phyloP scores from a whole-genome alignment of 2,329 filamentous ascomycete species.

The Neodidymelliopsis sp. region DNA sequence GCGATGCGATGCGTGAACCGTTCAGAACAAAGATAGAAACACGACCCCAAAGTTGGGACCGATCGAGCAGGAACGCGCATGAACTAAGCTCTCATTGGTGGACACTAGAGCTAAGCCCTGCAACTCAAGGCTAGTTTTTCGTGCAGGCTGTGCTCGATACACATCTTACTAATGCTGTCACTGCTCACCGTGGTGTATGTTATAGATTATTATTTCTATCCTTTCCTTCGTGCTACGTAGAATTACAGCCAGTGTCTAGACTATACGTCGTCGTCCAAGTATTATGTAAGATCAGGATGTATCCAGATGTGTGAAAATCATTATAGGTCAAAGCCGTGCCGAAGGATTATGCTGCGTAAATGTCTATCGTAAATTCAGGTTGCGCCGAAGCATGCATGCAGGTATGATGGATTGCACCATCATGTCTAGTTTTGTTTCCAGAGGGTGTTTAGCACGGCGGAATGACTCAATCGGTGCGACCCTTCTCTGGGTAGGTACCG shows the following conservation, averaged over 20 bases:
- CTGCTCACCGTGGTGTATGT: not conserved
- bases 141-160: conserved; percentile 12
- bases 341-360: conserved; percentile 11
- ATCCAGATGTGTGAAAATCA: conserved; percentile 10
- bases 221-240: conserved; percentile 1
- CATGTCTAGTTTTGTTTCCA: conserved; percentile 8
- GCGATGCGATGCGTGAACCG: conserved; percentile 1
- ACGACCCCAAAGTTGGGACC: not conserved
- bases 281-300: conserved; percentile 17
- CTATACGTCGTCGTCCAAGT: conserved; percentile 1
- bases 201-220: too few species aligned
- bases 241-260: conserved; percentile 2
- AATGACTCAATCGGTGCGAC: conserved; percentile 38
- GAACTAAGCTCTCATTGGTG: conserved; percentile 10
- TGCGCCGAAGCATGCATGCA: conserved; percentile 16
- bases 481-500: conserved; percentile 39
- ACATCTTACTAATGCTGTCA: not conserved
- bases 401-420: conserved; percentile 10
- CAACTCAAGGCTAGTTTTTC: not conserved
- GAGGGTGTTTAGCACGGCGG: not conserved
- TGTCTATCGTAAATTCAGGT: conserved; percentile 14
- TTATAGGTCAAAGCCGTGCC: conserved; percentile 8
- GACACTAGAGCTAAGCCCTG: conserved; percentile 8
- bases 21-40: conserved; percentile 11
- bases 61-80: not conserved